Evolutionary conservation across 345 rosid species (phyloP), one percentile per base, ranked within the genome.

Genomic region (Pistacia atlantica): DNA sequence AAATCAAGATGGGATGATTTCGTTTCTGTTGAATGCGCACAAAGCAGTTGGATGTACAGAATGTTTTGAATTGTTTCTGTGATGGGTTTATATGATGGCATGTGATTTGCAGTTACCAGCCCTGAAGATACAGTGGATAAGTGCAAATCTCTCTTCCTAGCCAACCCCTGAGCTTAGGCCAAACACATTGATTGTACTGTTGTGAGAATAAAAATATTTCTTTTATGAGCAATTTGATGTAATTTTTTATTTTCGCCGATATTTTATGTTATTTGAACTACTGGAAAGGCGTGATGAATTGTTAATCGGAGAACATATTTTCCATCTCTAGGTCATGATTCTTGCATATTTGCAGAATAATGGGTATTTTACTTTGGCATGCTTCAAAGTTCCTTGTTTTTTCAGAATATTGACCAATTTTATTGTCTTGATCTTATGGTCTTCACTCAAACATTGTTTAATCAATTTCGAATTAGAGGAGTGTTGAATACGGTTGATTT

Each of bases 81-180:
- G 46, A 17, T 57, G 8, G 14, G 8, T 20, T 8, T 11, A 11
- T 35, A 11, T 37, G 13, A 71, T 60, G 37, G 56, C 58, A 77
- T 49, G 71, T 37, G 74, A 54, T 78, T 51, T 84, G 88, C 93
- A 91, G 98, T 93, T 62, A 89, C 90, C 54, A 90, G 92, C 73
- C 97, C 98, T 9, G 90, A 90, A 0, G 92, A 91, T 68, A 91
- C 98, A 68, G 78, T 81, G 83, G 82, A 83, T 71, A 80, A 83
- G 71, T 86, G 91, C 74, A 83, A 77, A 71, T 83, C 90, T 58
- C 71, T 85, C 46, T 84, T 89, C 84, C 74, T 84, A 4, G 79
- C 81, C 2, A 52, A 79, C 52, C 78, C 70, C 17, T 76, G 73
- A 82, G 71, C 38, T 52, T 20, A 25, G 2, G 52, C 35, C 20